phyloP scores from a whole-genome alignment of 2,329 filamentous ascomycete species.

The Botrytis paeoniae region DNA sequence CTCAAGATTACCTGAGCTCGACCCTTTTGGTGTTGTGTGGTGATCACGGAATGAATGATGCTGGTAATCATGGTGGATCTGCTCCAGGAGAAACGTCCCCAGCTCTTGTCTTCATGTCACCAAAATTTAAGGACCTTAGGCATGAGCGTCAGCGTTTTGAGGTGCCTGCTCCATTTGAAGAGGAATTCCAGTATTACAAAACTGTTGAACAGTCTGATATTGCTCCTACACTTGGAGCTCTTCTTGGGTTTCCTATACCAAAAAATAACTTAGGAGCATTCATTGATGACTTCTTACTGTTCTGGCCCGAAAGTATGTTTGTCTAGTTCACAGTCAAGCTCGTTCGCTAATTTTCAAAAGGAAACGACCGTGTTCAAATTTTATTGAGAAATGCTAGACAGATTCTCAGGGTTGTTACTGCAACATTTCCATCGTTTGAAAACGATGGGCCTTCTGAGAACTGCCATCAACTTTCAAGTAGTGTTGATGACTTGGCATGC shows the following conservation, averaged over 20 bases:
- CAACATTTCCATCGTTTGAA: constrained; percentile 62
- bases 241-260: constrained; percentile 84
- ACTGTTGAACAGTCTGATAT: constrained; percentile 93
- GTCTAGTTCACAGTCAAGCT: background rate
- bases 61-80: constrained; percentile 93
- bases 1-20: constrained; percentile 65
- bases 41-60: constrained; percentile 99
- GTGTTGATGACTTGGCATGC: constrained; percentile 61
- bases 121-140: constrained; percentile 74
- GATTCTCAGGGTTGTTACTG: constrained; percentile 71
- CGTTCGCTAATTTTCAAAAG: constrained; percentile 31
- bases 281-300: constrained; percentile 71
- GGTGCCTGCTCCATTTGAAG: constrained; percentile 56
- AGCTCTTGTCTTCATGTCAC: constrained; percentile 85
- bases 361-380: constrained; percentile 60
- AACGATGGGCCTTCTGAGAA: constrained; percentile 30
- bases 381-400: constrained; percentile 77
- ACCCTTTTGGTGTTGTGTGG: constrained; percentile 84
- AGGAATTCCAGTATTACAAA: constrained; percentile 80
- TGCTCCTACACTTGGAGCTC: constrained; percentile 79
- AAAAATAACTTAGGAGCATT: constrained; percentile 88
- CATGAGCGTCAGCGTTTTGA: constrained; percentile 45
- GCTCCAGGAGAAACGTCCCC: constrained; percentile 92
- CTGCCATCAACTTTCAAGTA: constrained; percentile 28
- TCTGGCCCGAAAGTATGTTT: constrained; percentile 66